Percentiles rank a stretch among this genome's conserved stretches.
Evolutionary conservation across 768 basidiomycete species (phyloP).

Genomic region (Megacollybia marginata): DNA sequence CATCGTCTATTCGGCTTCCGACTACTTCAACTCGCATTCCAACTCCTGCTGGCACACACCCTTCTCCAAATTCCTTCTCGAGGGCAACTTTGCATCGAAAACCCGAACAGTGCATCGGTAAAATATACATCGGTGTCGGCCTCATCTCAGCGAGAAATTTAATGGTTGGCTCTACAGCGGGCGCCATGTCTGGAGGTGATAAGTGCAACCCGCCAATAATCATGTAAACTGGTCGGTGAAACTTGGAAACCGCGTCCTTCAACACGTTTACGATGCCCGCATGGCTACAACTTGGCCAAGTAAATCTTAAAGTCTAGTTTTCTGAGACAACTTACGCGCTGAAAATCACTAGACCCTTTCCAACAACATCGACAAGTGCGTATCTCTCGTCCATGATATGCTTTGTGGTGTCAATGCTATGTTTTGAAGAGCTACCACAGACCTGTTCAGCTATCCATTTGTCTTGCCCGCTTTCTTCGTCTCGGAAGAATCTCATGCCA

Average conservation of each 20-base stretch:
- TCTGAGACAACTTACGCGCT: conserved; percentile 53
- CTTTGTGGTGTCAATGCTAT: conserved; percentile 25
- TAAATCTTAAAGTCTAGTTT: background rate
- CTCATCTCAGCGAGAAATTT: conserved; percentile 55
- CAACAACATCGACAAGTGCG: conserved; percentile 66
- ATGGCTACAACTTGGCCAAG: conserved; percentile 48
- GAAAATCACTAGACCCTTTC: conserved; percentile 77
- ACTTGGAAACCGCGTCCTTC: conserved; percentile 54
- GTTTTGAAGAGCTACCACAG: background rate
- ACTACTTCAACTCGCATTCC: conserved; percentile 57
- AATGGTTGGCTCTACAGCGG: conserved; percentile 63
- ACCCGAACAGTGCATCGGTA: conserved; percentile 85
- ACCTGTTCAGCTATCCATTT: conserved; percentile 54
- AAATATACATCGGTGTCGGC: conserved; percentile 60
- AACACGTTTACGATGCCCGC: conserved; percentile 84
- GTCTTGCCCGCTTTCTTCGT: conserved; percentile 10
- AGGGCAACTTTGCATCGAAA: conserved; percentile 71
- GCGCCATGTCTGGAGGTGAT: conserved; percentile 57
- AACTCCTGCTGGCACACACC: conserved; percentile 72
- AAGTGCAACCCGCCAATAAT: conserved; percentile 80
- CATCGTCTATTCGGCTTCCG: conserved; percentile 39
- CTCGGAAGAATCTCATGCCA: conserved; percentile 49
- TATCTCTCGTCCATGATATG: conserved; percentile 83
- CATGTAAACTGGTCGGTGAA: conserved; percentile 72
- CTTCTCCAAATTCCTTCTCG: conserved; percentile 61